Evolutionary conservation across 176 grass and related monocot genomes (phyloP).

Genomic region (Thalia dealbata): DNA sequence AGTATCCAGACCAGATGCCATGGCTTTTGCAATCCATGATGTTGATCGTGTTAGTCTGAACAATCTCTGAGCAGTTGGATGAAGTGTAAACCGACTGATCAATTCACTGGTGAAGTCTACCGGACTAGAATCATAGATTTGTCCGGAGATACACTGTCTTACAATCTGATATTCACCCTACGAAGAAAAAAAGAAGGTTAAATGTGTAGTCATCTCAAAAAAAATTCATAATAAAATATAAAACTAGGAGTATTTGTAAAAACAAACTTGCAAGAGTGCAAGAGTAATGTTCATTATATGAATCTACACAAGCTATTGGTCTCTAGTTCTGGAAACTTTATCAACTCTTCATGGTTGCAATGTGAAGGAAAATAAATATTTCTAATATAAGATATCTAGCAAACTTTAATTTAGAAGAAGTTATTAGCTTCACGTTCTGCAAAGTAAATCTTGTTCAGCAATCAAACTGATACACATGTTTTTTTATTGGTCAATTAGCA

Average conservation of each 20-base stretch:
- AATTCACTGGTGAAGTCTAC: constrained; percentile 68
- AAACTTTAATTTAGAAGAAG: not conserved
- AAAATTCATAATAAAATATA: not conserved
- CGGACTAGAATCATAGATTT: constrained; percentile 85
- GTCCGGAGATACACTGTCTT: constrained; percentile 71
- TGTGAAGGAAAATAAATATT: not conserved
- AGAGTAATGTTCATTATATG: too few relatives aligned
- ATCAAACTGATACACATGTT: not conserved
- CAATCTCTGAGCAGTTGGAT: constrained; percentile 28
- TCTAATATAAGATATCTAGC: not conserved
- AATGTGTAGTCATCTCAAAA: not conserved
- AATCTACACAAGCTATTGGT: not conserved
- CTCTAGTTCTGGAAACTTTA: not conserved
- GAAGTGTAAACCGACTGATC: constrained; percentile 37
- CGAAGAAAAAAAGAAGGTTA: constrained; percentile 1
- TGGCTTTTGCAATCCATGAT: constrained; percentile 64
- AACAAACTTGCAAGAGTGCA: not conserved
- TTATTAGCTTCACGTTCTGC: too few relatives aligned
- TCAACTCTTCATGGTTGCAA: not conserved
- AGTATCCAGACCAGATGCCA: constrained; percentile 76
- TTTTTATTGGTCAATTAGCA: not conserved
- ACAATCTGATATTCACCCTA: constrained; percentile 69
- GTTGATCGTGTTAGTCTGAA: constrained; percentile 39
- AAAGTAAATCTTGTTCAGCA: not conserved
- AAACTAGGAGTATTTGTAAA: not conserved